Evolutionary conservation across 257 asterid species (phyloP).

Genomic region (Orobanche coerulescens): DNA sequence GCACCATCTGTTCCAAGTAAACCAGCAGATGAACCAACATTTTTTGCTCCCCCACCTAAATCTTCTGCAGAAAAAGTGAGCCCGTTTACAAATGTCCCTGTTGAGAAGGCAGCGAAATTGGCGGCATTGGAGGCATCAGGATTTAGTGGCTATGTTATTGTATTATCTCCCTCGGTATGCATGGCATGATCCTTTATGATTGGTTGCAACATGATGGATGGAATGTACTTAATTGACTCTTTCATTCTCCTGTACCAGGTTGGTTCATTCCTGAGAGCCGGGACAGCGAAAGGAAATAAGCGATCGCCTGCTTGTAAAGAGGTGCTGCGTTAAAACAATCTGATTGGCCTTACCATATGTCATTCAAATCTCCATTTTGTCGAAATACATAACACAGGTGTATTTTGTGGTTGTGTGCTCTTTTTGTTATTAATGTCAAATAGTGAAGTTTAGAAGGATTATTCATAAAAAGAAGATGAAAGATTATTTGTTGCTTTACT

Average conservation of each 20-base stretch:
- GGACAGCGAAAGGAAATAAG: conserved; percentile 58
- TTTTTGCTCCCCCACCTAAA: conserved; percentile 48
- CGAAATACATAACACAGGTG: background rate
- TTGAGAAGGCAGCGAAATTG: conserved; percentile 55
- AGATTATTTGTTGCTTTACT: background rate
- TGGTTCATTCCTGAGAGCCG: conserved; percentile 62
- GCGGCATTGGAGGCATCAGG: conserved; percentile 68
- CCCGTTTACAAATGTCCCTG: conserved; percentile 51
- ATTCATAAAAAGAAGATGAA: background rate
- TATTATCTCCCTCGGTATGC: conserved; percentile 61
- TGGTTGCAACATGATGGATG: background rate
- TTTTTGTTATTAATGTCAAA: too few relatives aligned
- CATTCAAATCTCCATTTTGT: background rate
- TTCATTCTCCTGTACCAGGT: conserved; percentile 40
- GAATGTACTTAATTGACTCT: conserved; percentile 8
- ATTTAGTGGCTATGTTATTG: conserved; percentile 49
- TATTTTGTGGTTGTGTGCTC: too few relatives aligned
- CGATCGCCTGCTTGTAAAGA: conserved; percentile 63
- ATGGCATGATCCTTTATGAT: conserved; percentile 10
- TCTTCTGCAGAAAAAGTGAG: conserved; percentile 49
- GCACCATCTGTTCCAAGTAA: conserved; percentile 45
- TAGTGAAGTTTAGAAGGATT: too few relatives aligned
- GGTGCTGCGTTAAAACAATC: conserved; percentile 32
- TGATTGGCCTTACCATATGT: background rate
- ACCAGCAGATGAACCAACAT: conserved; percentile 37